Conservation (phyloP, 768 basidiomycete species). For the Clitopilus passeckerianus region DNA sequence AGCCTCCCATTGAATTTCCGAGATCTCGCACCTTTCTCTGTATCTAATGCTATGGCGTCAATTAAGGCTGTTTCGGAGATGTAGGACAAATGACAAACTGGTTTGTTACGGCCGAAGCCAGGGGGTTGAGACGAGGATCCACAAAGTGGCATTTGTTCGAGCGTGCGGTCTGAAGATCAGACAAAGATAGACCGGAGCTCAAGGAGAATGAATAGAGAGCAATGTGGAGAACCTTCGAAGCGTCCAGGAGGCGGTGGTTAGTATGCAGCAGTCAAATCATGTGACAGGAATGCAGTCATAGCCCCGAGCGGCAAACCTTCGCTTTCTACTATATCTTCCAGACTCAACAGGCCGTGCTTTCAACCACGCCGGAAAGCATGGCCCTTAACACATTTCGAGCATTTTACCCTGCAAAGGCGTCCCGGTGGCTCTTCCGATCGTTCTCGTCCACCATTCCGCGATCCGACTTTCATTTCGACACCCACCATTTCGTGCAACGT, state of each 20-base stretch:
- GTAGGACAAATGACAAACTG: conserved; percentile 28
- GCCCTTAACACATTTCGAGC: conserved; percentile 4
- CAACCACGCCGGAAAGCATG: conserved; percentile 1
- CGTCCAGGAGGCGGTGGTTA: not conserved
- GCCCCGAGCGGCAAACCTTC: not conserved
- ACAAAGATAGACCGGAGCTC: not conserved
- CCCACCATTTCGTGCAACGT: conserved; percentile 90
- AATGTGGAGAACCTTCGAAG: too few relatives aligned
- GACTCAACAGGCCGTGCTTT: not conserved
- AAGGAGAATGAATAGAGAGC: not conserved
- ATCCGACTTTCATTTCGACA: conserved; percentile 84
- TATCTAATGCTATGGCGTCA: conserved; percentile 23
- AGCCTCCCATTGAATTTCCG: too few relatives aligned
- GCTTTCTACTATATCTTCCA: too few relatives aligned
- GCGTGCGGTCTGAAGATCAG: not conserved
- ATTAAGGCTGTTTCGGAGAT: not conserved
- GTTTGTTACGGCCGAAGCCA: conserved; percentile 53
- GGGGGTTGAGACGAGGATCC: conserved; percentile 44
- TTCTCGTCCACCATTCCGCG: conserved; percentile 23
- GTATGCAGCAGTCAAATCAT: not conserved
- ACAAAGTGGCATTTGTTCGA: conserved; percentile 27
- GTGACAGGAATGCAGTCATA: not conserved
- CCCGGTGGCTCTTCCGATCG: conserved; percentile 10
- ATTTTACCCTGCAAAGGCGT: not conserved
- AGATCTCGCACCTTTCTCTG: conserved; percentile 37